Evolutionary conservation across 2,329 filamentous ascomycete species (phyloP).

Genomic region (Sporothrix luriei): DNA sequence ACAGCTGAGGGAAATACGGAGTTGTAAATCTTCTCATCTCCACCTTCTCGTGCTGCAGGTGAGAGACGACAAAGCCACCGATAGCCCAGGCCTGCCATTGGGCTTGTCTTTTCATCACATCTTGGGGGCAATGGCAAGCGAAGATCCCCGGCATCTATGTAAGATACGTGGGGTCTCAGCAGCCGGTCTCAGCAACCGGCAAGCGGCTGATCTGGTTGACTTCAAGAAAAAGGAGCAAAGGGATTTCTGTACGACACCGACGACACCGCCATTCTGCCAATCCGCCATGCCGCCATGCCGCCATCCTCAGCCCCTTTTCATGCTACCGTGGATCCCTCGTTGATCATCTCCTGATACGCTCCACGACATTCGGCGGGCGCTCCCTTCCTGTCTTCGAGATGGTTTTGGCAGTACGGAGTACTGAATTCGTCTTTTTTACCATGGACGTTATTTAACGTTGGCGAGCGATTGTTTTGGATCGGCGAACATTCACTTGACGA

Average conservation of each 20-base stretch:
- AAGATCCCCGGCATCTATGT: neutral
- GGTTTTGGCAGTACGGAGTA: too few relatives aligned
- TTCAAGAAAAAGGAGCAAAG: neutral
- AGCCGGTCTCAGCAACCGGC: neutral
- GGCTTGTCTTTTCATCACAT: neutral
- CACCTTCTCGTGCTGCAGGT: neutral
- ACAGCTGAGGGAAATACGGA: too few relatives aligned
- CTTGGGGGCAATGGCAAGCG: neutral
- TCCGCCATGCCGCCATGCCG: neutral
- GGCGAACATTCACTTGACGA: neutral
- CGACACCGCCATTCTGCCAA: slow-evolving; percentile 15
- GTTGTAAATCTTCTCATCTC: neutral
- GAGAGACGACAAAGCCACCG: neutral
- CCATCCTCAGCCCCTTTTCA: neutral
- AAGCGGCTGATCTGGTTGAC: slow-evolving; percentile 15
- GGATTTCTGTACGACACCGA: neutral
- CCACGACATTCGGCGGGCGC: too few relatives aligned
- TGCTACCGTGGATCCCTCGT: neutral
- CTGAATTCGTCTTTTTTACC: neutral
- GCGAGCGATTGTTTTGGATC: neutral
- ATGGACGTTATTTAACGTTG: neutral
- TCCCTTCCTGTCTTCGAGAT: neutral
- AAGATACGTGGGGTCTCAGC: neutral
- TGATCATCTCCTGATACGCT: neutral
- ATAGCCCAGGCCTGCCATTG: neutral